These are phyloP conservation scores for Mikania micrantha DNA, from an alignment of 129 eudicot species.

Conservation along the genomic window DNA sequence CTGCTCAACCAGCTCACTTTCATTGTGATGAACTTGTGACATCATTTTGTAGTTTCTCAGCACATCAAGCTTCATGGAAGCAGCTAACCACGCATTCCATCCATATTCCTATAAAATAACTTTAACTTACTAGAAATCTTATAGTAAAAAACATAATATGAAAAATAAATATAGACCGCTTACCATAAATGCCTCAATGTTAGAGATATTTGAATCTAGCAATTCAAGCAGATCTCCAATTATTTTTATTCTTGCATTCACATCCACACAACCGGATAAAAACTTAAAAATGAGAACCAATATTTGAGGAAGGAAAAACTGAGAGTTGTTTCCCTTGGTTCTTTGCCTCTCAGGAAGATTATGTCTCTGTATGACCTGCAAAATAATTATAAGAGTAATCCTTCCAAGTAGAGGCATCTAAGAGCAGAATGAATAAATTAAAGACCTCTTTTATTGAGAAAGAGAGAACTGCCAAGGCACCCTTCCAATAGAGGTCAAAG, in stretches of 20 bases:
- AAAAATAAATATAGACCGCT: not conserved
- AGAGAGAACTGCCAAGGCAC: constrained; percentile 10
- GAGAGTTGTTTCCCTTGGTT: constrained; percentile 56
- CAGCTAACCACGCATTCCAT: constrained; percentile 84
- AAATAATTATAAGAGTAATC: constrained; percentile 7
- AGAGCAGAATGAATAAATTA: not conserved
- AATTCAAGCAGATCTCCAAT: constrained; percentile 78
- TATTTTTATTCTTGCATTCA: constrained; percentile 55
- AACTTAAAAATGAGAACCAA: constrained; percentile 79
- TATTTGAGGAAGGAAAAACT: constrained; percentile 82
- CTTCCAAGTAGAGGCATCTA: not conserved
- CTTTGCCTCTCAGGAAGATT: constrained; percentile 57
- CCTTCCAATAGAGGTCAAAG: not conserved
- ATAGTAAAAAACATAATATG: not conserved
- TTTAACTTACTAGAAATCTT: not conserved
- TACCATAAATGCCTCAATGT: constrained; percentile 93
- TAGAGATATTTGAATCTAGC: constrained; percentile 83
- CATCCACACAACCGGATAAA: constrained; percentile 72
- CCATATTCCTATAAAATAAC: constrained; percentile 61
- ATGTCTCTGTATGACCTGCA: constrained; percentile 76
- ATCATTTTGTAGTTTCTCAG: constrained; percentile 57
- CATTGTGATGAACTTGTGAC: constrained; percentile 25
- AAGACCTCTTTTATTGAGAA: not conserved
- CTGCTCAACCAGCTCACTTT: constrained; percentile 51
- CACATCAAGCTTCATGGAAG: constrained; percentile 71